Evolutionary conservation across 495 filamentous ascomycete genomes (phyloP).

Genomic region (Lasiosphaeris hirsuta): DNA sequence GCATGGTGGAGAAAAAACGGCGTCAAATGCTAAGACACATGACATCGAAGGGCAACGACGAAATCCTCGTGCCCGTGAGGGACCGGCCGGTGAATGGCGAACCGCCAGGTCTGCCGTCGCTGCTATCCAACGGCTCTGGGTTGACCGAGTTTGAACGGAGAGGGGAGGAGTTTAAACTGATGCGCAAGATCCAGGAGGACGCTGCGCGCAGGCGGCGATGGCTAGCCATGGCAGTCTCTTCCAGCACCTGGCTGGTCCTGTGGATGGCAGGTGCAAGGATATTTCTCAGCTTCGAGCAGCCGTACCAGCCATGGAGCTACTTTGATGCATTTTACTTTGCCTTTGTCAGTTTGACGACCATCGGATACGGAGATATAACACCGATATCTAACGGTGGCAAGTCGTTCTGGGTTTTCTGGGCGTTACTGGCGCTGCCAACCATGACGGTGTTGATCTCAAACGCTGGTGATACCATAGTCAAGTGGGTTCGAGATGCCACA

Average conservation of each 20-base stretch:
- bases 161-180: slow-evolving; percentile 74
- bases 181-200: slow-evolving; percentile 72
- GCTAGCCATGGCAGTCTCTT: slow-evolving; percentile 62
- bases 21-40: slow-evolving; percentile 52
- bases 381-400: slow-evolving; percentile 69
- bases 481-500: slow-evolving; percentile 63
- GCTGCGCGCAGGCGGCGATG: slow-evolving; percentile 63
- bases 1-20: slow-evolving; percentile 69
- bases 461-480: slow-evolving; percentile 76
- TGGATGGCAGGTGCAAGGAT: slow-evolving; percentile 78
- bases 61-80: slow-evolving; percentile 49
- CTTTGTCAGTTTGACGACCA: slow-evolving; percentile 74
- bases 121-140: not conserved
- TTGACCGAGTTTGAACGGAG: slow-evolving; percentile 56
- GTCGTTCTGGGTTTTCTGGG: slow-evolving; percentile 89
- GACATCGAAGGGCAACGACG: slow-evolving; percentile 42
- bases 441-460: slow-evolving; percentile 83
- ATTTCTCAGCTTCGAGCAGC: slow-evolving; percentile 51
- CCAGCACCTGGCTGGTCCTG: slow-evolving; percentile 61
- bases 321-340: slow-evolving; percentile 78
- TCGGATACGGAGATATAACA: slow-evolving; percentile 79
- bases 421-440: slow-evolving; percentile 74
- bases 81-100: no score
- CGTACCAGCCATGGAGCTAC: slow-evolving; percentile 66
- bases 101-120: not conserved